These are phyloP conservation scores for Thamnidium elegans DNA, from an alignment of 192 early-diverging fungal species.

Conservation along the genomic window DNA sequence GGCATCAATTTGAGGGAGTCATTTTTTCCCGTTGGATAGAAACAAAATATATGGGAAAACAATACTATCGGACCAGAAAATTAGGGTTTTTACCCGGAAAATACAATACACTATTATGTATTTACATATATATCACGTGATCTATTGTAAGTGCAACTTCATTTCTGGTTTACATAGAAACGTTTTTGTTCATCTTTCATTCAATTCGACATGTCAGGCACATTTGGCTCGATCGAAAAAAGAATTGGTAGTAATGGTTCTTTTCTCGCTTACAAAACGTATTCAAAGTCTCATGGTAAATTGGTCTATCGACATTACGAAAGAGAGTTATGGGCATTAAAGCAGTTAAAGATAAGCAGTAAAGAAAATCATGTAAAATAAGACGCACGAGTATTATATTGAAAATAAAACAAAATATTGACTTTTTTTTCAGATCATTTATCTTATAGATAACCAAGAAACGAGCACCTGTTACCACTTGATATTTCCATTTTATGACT, in stretches of 20 bases:
- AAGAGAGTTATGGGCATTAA: constrained; percentile 13
- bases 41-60: no score
- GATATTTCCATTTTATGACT: constrained; percentile 4
- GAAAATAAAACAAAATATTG: neutral
- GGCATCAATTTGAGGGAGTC: no score
- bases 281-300: constrained; percentile 12
- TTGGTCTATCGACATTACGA: constrained; percentile 5
- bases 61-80: no score
- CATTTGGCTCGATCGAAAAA: constrained; percentile 16
- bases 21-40: no score
- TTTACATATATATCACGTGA: neutral
- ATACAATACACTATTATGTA: no score
- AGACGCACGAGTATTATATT: neutral
- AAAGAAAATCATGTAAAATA: constrained; percentile 9
- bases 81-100: no score
- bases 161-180: neutral
- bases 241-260: neutral
- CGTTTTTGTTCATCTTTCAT: neutral
- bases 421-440: constrained; percentile 8
- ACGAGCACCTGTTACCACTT: neutral
- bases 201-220: constrained; percentile 3
- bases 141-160: no score
- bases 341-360: neutral
- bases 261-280: constrained; percentile 11
- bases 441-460: neutral